Evolutionary conservation across 2,329 filamentous ascomycete genomes (phyloP).

Genomic region (Aspergillus texensis): DNA sequence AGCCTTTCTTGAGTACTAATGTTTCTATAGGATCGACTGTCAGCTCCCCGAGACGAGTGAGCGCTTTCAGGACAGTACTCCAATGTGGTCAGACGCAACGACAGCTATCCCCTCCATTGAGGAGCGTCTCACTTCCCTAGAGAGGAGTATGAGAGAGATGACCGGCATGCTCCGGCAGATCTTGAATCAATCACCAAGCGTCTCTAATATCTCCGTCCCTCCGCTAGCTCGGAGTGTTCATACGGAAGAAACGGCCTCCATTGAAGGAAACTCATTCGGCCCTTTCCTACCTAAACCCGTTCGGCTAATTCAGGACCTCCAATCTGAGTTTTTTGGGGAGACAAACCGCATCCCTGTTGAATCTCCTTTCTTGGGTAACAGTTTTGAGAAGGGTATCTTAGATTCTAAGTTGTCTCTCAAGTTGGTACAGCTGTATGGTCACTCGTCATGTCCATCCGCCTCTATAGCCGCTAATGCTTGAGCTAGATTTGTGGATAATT

Average conservation of each 20-base stretch:
- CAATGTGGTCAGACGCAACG: constrained; percentile 35
- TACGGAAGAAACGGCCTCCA: constrained; percentile 27
- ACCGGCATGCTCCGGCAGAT: constrained; percentile 38
- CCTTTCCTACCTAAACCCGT: constrained; percentile 32
- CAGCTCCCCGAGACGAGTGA: constrained; percentile 38
- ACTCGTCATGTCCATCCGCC: neutral
- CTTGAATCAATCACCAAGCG: constrained; percentile 27
- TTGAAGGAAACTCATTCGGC: constrained; percentile 24
- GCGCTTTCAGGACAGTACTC: constrained; percentile 34
- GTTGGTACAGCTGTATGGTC: constrained; percentile 34
- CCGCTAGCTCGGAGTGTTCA: constrained; percentile 24
- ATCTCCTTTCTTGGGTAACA: constrained; percentile 27
- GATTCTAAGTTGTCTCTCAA: constrained; percentile 35
- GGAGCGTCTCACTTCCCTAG: constrained; percentile 35
- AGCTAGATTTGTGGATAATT: constrained; percentile 35
- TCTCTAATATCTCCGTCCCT: constrained; percentile 20
- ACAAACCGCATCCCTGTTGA: constrained; percentile 27
- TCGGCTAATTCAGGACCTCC: constrained; percentile 36
- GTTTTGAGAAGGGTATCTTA: constrained; percentile 32
- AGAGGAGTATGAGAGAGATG: constrained; percentile 39
- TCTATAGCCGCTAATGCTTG: constrained; percentile 4
- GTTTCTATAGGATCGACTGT: constrained; percentile 33
- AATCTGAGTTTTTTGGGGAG: constrained; percentile 35
- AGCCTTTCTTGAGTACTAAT: neutral
- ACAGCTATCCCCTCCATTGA: constrained; percentile 36